A percentile compares a stretch with the other conserved stretches of the same genome.
Evolutionary conservation across 192 early-diverging fungal species (phyloP).

Genomic region (Coemansia sp.): DNA sequence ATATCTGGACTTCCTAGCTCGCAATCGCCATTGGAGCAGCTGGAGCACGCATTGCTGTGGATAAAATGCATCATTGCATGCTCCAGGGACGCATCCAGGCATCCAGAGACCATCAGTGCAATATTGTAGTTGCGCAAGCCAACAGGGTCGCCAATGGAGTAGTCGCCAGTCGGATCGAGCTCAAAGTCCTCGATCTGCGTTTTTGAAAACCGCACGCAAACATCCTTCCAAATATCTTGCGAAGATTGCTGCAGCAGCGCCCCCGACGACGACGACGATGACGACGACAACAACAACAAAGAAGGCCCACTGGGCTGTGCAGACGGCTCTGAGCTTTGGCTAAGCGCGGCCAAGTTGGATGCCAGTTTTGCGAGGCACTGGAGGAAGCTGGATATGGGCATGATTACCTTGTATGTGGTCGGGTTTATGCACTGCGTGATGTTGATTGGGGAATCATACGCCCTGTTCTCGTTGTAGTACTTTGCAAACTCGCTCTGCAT

Average conservation of each 20-base stretch:
- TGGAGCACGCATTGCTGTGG: neutral
- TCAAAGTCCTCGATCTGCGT: slow-evolving; percentile 68
- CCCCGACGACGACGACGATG: neutral
- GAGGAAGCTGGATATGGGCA: slow-evolving; percentile 35
- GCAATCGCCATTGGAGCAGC: neutral
- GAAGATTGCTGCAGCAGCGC: neutral
- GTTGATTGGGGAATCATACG: slow-evolving; percentile 21
- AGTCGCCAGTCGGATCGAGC: slow-evolving; percentile 65
- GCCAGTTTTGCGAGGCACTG: slow-evolving; percentile 34
- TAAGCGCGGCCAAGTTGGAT: neutral
- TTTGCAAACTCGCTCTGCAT: slow-evolving; percentile 51
- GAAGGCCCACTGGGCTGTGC: neutral
- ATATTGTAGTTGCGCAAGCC: slow-evolving; percentile 61
- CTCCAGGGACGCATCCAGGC: slow-evolving; percentile 58
- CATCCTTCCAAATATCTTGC: slow-evolving; percentile 14
- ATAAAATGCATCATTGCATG: slow-evolving; percentile 26
- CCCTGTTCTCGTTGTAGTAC: slow-evolving; percentile 36
- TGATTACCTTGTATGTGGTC: slow-evolving; percentile 13
- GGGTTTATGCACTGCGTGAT: slow-evolving; percentile 31
- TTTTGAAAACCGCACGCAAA: slow-evolving; percentile 52
- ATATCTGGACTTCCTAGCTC: slow-evolving; percentile 9
- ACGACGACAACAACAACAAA: neutral
- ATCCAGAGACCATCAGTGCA: slow-evolving; percentile 56
- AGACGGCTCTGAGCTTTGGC: neutral
- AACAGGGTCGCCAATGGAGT: slow-evolving; percentile 52